Evolutionary conservation across 2,329 filamentous ascomycete genomes (phyloP).

Genomic region (Aureobasidium pullulans): DNA sequence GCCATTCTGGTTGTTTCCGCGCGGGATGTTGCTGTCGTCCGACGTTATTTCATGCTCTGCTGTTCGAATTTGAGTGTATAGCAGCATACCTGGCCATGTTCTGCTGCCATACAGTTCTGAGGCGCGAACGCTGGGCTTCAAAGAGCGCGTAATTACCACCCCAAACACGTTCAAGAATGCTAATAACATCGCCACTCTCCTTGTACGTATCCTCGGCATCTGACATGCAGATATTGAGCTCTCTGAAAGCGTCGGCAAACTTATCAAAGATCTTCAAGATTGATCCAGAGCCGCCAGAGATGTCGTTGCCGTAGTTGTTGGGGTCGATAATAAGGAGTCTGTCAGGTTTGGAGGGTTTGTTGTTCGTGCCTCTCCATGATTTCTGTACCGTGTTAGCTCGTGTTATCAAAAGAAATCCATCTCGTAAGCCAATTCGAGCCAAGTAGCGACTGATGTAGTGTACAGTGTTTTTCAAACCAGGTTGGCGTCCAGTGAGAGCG

Average conservation of each 20-base stretch:
- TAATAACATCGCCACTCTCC: slow-evolving; percentile 31
- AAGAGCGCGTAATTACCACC: slow-evolving; percentile 75
- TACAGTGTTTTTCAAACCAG: too few species aligned
- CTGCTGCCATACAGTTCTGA: slow-evolving; percentile 33
- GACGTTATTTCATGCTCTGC: neutral
- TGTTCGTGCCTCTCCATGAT: slow-evolving; percentile 10
- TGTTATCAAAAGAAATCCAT: slow-evolving; percentile 16
- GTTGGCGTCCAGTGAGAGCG: too few species aligned
- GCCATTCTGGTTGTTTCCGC: neutral
- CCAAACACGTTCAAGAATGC: slow-evolving; percentile 65
- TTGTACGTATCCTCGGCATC: slow-evolving; percentile 34
- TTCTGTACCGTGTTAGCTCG: slow-evolving; percentile 16
- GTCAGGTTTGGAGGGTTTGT: slow-evolving; percentile 46
- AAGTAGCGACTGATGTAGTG: too few species aligned
- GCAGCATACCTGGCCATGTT: slow-evolving; percentile 14
- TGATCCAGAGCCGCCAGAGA: slow-evolving; percentile 75
- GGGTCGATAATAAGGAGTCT: slow-evolving; percentile 87
- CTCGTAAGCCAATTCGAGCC: neutral
- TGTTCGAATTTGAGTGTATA: neutral
- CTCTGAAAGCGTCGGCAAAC: slow-evolving; percentile 59
- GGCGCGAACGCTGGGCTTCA: slow-evolving; percentile 56
- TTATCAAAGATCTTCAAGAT: slow-evolving; percentile 58
- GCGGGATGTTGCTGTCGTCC: slow-evolving; percentile 4
- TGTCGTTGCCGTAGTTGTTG: slow-evolving; percentile 77
- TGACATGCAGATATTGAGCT: slow-evolving; percentile 36